Evolutionary conservation across 345 rosid genomes (phyloP).

Genomic region (Eucalyptus cloeziana): DNA sequence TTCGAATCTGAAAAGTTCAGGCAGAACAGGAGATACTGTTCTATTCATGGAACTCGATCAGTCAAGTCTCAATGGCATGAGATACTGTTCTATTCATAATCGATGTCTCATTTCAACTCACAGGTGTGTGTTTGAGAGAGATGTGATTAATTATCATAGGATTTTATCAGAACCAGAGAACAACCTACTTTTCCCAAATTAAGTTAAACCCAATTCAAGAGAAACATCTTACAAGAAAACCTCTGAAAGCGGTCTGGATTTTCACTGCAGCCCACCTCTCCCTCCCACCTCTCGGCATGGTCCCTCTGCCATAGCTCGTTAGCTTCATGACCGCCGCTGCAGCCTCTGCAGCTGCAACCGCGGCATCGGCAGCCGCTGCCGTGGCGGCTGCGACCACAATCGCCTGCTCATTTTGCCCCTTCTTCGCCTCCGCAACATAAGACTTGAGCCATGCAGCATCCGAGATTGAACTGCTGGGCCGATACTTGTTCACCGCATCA

Average conservation of each 20-base stretch:
- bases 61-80: neutral
- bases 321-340: conserved; percentile 39
- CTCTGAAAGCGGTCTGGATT: conserved; percentile 54
- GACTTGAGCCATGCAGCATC: conserved; percentile 27
- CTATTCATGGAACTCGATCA: neutral
- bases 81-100: neutral
- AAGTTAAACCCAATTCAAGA: neutral
- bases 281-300: conserved; percentile 7
- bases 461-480: neutral
- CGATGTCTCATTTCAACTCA: neutral
- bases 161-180: neutral
- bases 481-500: neutral
- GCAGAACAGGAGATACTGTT: neutral
- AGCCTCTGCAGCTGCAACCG: conserved; percentile 42
- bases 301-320: conserved; percentile 24
- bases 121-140: neutral
- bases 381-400: conserved; percentile 45
- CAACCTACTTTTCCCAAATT: neutral
- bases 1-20: neutral
- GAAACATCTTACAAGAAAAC: conserved; percentile 33
- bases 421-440: conserved; percentile 23
- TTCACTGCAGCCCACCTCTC: conserved; percentile 38
- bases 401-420: conserved; percentile 42
- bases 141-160: neutral
- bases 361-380: conserved; percentile 39